phyloP scores from a whole-genome alignment of 768 basidiomycete genomes.

The Lactarius akahatsu region DNA sequence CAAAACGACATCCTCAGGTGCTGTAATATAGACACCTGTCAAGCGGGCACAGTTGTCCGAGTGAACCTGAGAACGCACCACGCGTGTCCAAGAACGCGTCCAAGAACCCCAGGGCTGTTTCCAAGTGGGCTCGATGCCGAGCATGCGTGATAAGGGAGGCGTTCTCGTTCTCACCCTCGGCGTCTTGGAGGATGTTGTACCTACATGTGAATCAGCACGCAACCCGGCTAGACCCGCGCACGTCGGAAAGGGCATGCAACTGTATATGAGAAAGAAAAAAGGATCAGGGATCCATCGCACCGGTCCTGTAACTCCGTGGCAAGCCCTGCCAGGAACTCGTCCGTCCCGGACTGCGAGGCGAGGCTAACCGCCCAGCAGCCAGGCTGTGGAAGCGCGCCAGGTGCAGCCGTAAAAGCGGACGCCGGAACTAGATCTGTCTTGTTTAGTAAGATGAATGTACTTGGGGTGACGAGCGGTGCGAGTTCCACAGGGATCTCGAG shows the following conservation, averaged over 20 bases:
- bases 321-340: slow-evolving; percentile 60
- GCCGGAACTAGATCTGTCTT: slow-evolving; percentile 60
- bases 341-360: slow-evolving; percentile 53
- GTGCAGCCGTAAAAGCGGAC: slow-evolving; percentile 7
- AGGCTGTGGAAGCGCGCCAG: slow-evolving; percentile 1
- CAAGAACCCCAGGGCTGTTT: slow-evolving; percentile 59
- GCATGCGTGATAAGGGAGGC: slow-evolving; percentile 74
- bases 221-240: slow-evolving; percentile 4
- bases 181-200: slow-evolving; percentile 22
- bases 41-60: background rate
- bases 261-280: background rate
- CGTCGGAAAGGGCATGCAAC: background rate
- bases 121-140: slow-evolving; percentile 75
- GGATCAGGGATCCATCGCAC: slow-evolving; percentile 38
- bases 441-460: slow-evolving; percentile 75
- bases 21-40: slow-evolving; percentile 36
- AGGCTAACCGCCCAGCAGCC: slow-evolving; percentile 62
- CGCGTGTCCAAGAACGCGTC: slow-evolving; percentile 56
- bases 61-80: slow-evolving; percentile 32
- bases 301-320: slow-evolving; percentile 48
- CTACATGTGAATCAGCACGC: slow-evolving; percentile 14
- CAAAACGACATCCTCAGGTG: slow-evolving; percentile 68
- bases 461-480: slow-evolving; percentile 46
- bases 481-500: slow-evolving; percentile 49
- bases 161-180: slow-evolving; percentile 33